Percentiles rank a stretch among this genome's conserved stretches.
These are phyloP conservation scores for Geosiphon pyriformis DNA, from an alignment of 192 early-diverging fungal genomes.

Conservation along the genomic window DNA sequence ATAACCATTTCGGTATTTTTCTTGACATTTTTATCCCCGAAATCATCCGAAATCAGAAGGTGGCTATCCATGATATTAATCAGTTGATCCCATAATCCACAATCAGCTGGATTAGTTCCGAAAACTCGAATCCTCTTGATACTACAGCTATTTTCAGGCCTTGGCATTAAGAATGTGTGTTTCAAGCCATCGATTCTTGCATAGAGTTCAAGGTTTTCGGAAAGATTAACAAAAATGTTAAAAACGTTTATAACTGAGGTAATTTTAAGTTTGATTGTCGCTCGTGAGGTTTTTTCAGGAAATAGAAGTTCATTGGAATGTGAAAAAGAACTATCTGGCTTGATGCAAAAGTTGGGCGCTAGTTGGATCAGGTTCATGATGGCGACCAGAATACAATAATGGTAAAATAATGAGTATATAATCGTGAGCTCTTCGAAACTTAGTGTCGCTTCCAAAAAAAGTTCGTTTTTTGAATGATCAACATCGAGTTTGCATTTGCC, in stretches of 20 bases:
- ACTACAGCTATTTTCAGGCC: neutral
- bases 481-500: neutral
- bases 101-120: slow-evolving; percentile 20
- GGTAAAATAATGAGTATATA: slow-evolving; percentile 21
- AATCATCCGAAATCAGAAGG: slow-evolving; percentile 13
- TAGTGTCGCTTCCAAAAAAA: neutral
- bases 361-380: neutral
- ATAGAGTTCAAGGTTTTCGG: slow-evolving; percentile 21
- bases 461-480: neutral
- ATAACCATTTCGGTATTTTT: slow-evolving; percentile 14
- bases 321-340: neutral
- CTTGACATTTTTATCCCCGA: neutral
- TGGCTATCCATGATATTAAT: slow-evolving; percentile 31
- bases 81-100: slow-evolving; percentile 33
- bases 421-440: slow-evolving; percentile 6
- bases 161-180: slow-evolving; percentile 6
- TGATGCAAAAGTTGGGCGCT: neutral
- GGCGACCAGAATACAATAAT: slow-evolving; percentile 21
- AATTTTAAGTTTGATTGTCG: neutral
- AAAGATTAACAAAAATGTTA: slow-evolving; percentile 20
- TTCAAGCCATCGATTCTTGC: slow-evolving; percentile 23
- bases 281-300: neutral
- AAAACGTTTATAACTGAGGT: slow-evolving; percentile 24
- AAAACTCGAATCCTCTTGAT: slow-evolving; percentile 24
- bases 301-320: neutral